Percentiles rank a stretch among this genome's conserved stretches.
These are phyloP conservation scores for Fraxinus floribunda DNA, from an alignment of 305 asterid genomes.

Conservation along the genomic window DNA sequence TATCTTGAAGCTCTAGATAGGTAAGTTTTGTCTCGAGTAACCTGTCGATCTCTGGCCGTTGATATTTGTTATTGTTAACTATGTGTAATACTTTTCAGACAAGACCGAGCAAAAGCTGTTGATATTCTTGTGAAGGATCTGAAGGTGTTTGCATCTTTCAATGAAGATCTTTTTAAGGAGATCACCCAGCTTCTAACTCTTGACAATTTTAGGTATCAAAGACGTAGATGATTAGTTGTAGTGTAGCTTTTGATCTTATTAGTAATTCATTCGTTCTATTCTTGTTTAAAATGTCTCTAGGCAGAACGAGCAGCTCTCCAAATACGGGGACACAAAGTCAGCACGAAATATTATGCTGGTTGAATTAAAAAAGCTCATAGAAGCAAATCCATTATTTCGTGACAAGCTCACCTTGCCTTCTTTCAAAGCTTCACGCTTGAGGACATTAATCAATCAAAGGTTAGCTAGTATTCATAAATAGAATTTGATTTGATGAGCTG, in stretches of 20 bases:
- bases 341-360: conserved; percentile 84
- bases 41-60: conserved; percentile 3
- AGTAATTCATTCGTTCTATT: conserved; percentile 6
- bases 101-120: conserved; percentile 88
- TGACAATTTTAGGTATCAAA: conserved; percentile 83
- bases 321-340: conserved; percentile 85
- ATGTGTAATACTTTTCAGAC: conserved; percentile 43
- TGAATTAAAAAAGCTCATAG: conserved; percentile 89
- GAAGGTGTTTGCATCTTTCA: conserved; percentile 82
- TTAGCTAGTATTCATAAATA: conserved; percentile 19
- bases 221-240: background rate
- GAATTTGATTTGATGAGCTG: conserved; percentile 8
- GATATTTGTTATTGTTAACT: conserved; percentile 8
- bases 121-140: conserved; percentile 94
- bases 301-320: conserved; percentile 95
- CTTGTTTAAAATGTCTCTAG: conserved; percentile 43
- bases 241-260: background rate
- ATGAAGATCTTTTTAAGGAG: conserved; percentile 93
- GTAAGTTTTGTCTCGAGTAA: conserved; percentile 38
- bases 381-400: conserved; percentile 92
- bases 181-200: conserved; percentile 89
- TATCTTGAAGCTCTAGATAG: conserved; percentile 98
- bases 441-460: conserved; percentile 97
- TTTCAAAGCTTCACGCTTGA: conserved; percentile 82
- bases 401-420: conserved; percentile 81